phyloP scores from a whole-genome alignment of 2,329 filamentous ascomycete species.

The Lachnellula occidentalis region DNA sequence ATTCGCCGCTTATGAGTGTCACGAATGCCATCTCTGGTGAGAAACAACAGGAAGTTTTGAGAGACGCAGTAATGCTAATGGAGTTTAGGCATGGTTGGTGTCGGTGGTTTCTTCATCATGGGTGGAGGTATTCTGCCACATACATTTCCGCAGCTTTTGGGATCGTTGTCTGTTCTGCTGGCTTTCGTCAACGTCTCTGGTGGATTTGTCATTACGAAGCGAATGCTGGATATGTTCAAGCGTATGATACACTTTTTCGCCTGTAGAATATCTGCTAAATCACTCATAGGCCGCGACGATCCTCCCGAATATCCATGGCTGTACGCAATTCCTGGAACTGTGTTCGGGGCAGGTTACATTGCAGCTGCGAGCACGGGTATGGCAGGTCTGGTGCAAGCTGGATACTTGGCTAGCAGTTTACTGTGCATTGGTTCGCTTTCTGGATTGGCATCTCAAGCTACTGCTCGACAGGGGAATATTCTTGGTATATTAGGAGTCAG shows the following conservation, averaged over 20 bases:
- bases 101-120: constrained; percentile 84
- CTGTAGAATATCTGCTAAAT: not conserved
- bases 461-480: constrained; percentile 78
- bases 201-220: constrained; percentile 85
- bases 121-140: constrained; percentile 73
- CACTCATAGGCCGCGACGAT: constrained; percentile 61
- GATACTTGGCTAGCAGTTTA: constrained; percentile 78
- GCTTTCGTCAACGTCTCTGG: constrained; percentile 87
- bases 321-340: constrained; percentile 68
- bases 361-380: constrained; percentile 76
- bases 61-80: constrained; percentile 18
- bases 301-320: constrained; percentile 86
- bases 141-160: constrained; percentile 73
- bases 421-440: constrained; percentile 83
- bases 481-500: constrained; percentile 82
- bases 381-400: constrained; percentile 78
- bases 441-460: constrained; percentile 73
- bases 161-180: constrained; percentile 72
- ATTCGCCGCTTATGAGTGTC: constrained; percentile 87
- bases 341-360: constrained; percentile 78
- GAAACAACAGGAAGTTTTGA: not conserved
- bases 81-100: constrained; percentile 67
- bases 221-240: constrained; percentile 91
- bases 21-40: constrained; percentile 83
- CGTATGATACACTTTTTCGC: constrained; percentile 37